These are phyloP conservation scores for Fusarium sp. DNA, from an alignment of 2,329 filamentous ascomycete genomes.

Conservation along the genomic window DNA sequence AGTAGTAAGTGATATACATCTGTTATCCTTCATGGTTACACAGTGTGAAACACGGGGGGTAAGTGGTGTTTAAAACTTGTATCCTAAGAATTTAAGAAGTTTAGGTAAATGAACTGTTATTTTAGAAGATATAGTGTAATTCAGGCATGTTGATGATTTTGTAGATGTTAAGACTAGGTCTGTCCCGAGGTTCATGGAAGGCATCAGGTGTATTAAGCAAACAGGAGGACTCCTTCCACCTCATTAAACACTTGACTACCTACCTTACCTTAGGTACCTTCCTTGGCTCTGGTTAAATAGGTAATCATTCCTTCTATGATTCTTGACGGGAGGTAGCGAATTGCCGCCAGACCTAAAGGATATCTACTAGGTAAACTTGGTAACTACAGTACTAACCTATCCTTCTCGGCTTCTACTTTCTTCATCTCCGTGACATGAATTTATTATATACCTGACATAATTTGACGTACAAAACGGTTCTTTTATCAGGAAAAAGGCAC, in stretches of 20 bases:
- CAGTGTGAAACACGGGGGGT: background rate
- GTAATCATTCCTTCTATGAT: background rate
- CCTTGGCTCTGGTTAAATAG: background rate
- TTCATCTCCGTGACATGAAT: background rate
- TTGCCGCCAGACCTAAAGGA: background rate
- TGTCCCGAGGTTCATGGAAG: no score
- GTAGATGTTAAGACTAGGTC: no score
- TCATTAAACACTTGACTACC: background rate
- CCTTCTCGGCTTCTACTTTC: background rate
- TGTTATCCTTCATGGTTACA: background rate
- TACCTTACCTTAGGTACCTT: no score
- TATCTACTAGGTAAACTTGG: background rate
- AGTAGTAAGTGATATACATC: background rate
- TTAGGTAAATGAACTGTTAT: background rate
- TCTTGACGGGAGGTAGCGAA: background rate
- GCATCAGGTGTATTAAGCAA: no score
- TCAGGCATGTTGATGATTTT: no score
- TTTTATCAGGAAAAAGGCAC: background rate
- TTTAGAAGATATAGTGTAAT: no score
- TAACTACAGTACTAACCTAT: no score
- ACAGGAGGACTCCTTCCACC: no score
- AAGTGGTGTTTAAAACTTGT: background rate
- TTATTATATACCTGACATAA: no score
- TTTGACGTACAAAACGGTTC: no score
- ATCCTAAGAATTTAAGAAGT: rapidly evolving